Evolutionary conservation across 202 grass and related monocot species (phyloP), one percentile per base, ranked within the genome.

Genomic region (Cymbopogon flexuosus): DNA sequence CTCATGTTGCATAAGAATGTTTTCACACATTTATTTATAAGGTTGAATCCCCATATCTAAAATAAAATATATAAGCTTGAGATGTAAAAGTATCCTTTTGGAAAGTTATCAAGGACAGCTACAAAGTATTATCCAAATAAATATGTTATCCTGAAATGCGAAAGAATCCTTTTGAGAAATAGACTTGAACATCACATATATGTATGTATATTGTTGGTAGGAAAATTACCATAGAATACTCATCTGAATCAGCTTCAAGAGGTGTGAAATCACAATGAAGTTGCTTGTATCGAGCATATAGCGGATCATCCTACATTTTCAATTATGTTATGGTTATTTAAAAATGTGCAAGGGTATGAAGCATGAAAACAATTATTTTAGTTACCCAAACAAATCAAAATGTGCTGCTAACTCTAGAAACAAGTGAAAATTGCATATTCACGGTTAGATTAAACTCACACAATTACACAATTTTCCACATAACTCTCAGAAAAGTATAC

Each of bases 201-300:
- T 69, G 62, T n/a, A 83, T 86, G 16, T 8, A 81, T 11, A 77
- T 81, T 75, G 2, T 67, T 67, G 72, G 77, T 74, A 65, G 13
- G 70, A 23, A 64, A 66, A 81, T 86, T 94, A 98, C 95, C 95
- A 94, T 86, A 71, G 88, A 91, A 60, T 86, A 98, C 66, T 94
- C 92, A 56, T 91, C 68, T 39, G 90, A 91, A 81, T 86, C 82
- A 67, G 80, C 81, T 89, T 94, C 88, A 30, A 98, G 60, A 79
- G 92, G 86, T 57, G 76, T 47, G 62, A 94, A 80, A 59, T 94
- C 88, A 89, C 95, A 98, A 33, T 70, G 85, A 76, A 98, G 84
- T 83, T 91, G 95, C 75, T 98, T 80, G 87, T 98, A 98, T 47
- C 82, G 82, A 76, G 79, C 81, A 52, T 86, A 89, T 33, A 94